Percentiles rank a stretch among this genome's conserved stretches.
Evolutionary conservation across 164 flowering plant species (phyloP).

Genomic region (Warburgia ugandensis): DNA sequence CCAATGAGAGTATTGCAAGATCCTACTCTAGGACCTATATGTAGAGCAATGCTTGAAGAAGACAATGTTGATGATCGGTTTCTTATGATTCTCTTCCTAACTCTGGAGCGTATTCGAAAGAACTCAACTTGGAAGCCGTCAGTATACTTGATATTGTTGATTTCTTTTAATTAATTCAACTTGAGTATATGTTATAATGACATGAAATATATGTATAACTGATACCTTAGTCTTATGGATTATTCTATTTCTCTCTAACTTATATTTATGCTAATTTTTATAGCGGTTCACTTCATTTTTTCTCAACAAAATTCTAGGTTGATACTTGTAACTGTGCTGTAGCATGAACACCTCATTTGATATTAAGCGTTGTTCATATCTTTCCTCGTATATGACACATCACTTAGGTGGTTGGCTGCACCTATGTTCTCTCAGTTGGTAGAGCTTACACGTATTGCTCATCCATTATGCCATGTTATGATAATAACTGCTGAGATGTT

Average conservation of each 20-base stretch:
- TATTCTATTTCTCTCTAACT: background rate
- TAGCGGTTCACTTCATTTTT: background rate
- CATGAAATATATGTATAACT: background rate
- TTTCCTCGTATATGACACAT: too few species aligned
- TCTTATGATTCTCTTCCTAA: conserved; percentile 67
- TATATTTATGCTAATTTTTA: background rate
- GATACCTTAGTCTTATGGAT: background rate
- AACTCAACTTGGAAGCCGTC: conserved; percentile 97
- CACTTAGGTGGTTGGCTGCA: too few species aligned
- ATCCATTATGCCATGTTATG: too few species aligned
- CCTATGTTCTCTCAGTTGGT: too few species aligned
- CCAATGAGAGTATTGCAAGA: conserved; percentile 97
- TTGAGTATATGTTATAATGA: background rate
- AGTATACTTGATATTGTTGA: conserved; percentile 13
- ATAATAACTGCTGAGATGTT: too few species aligned
- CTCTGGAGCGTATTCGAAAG: conserved; percentile 74
- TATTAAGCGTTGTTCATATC: too few species aligned
- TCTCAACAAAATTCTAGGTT: background rate
- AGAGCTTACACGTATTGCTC: too few species aligned
- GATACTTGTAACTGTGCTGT: background rate
- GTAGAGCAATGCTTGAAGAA: conserved; percentile 81
- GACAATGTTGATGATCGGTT: conserved; percentile 96
- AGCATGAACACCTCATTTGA: too few species aligned
- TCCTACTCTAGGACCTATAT: conserved; percentile 66
- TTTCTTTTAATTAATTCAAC: background rate